These are phyloP conservation scores for Coffea eugenioides DNA, from an alignment of 257 asterid species.

Conservation along the genomic window DNA sequence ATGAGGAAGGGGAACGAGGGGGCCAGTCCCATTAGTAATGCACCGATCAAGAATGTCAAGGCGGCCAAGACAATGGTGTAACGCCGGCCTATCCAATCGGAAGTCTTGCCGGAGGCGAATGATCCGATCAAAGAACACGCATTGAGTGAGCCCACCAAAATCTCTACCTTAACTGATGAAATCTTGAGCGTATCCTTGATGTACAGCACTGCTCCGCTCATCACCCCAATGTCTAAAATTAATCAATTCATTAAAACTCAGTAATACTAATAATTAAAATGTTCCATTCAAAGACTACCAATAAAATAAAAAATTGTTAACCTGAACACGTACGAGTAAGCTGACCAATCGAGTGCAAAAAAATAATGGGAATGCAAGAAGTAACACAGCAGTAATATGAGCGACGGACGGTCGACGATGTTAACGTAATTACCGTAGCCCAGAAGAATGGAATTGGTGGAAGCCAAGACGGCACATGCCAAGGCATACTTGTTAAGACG, in stretches of 20 bases:
- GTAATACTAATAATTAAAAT: too few relatives aligned
- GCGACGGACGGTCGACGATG: too few relatives aligned
- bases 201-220: conserved; percentile 76
- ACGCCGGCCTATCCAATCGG: conserved; percentile 76
- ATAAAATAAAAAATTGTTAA: not conserved
- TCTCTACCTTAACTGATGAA: conserved; percentile 52
- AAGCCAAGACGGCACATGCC: conserved; percentile 73
- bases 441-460: conserved; percentile 76
- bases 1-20: conserved; percentile 61
- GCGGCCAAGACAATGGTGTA: conserved; percentile 82
- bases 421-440: conserved; percentile 55
- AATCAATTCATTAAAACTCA: not conserved
- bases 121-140: conserved; percentile 70
- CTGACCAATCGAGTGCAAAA: not conserved
- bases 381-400: too few relatives aligned
- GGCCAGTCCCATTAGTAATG: conserved; percentile 72
- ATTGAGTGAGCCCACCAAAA: conserved; percentile 66
- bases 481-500: conserved; percentile 58
- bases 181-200: conserved; percentile 61
- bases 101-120: conserved; percentile 74
- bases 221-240: conserved; percentile 70
- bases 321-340: too few relatives aligned
- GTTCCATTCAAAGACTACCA: not conserved
- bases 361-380: too few relatives aligned
- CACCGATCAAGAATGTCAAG: conserved; percentile 59